Evolutionary conservation across 2,329 filamentous ascomycete genomes (phyloP).

Genomic region (Colletotrichum sp.): DNA sequence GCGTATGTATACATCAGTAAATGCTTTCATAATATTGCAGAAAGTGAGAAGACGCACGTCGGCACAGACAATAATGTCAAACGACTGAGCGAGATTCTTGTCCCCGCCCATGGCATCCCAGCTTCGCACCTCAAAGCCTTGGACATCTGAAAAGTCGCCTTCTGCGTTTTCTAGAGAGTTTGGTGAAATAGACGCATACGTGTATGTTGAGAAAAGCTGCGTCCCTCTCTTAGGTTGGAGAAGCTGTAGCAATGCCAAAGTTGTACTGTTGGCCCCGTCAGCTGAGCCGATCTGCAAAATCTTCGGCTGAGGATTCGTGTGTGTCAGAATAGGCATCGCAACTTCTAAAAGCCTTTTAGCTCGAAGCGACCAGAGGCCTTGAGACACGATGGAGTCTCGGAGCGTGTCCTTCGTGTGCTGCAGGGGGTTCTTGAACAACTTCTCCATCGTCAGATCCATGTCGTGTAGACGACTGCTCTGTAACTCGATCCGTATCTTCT

Average conservation of each 20-base stretch:
- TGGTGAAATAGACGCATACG: background rate
- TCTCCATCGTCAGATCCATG: background rate
- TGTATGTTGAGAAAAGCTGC: background rate
- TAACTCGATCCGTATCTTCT: background rate
- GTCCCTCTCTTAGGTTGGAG: background rate
- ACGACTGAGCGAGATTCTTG: background rate
- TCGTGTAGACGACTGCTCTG: background rate
- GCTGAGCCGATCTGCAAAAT: background rate
- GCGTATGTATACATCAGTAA: background rate
- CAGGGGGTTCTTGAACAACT: background rate
- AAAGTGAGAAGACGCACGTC: background rate
- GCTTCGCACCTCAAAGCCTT: background rate
- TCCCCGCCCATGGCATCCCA: background rate
- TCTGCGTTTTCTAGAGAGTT: background rate
- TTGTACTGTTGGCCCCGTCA: background rate
- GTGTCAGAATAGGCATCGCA: background rate
- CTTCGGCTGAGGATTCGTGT: background rate
- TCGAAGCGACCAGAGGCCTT: background rate
- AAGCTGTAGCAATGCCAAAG: background rate
- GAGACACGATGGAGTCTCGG: background rate
- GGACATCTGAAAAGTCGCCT: background rate
- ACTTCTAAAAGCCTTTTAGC: background rate
- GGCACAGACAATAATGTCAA: background rate
- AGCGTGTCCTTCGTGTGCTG: background rate
- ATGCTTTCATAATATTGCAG: background rate